Evolutionary conservation across 768 basidiomycete species (phyloP).

Genomic region (Pilatotrama ljubarskyi): DNA sequence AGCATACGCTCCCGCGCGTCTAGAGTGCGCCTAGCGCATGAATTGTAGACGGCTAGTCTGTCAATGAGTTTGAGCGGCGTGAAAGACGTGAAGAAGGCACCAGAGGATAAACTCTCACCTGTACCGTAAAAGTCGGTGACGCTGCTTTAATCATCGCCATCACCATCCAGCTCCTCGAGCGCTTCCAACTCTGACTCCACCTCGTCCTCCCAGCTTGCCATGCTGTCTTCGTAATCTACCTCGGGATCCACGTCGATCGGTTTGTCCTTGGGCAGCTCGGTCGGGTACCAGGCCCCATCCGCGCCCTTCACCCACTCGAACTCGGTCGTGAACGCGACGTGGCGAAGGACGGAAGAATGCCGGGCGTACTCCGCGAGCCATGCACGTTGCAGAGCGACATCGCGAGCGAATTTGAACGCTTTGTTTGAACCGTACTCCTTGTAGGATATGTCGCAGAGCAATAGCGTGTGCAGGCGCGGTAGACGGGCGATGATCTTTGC

Average conservation of each 20-base stretch:
- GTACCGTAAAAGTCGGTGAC: not conserved
- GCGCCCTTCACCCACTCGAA: constrained; percentile 10
- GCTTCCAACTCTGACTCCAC: too few relatives aligned
- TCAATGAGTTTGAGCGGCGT: too few relatives aligned
- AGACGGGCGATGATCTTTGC: not conserved
- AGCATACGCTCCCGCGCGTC: too few relatives aligned
- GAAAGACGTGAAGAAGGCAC: too few relatives aligned
- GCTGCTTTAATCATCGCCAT: not conserved
- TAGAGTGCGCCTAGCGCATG: too few relatives aligned
- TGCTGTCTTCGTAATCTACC: too few relatives aligned
- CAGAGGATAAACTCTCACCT: not conserved
- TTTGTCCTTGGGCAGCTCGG: not conserved
- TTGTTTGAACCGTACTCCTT: not conserved
- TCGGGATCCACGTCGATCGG: not conserved
- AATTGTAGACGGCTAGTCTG: too few relatives aligned
- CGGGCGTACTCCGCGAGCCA: not conserved
- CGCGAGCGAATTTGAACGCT: not conserved
- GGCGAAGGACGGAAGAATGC: not conserved
- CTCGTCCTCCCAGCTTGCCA: too few relatives aligned
- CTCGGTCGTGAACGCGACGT: constrained; percentile 7
- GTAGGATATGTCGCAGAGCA: not conserved
- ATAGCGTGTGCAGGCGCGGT: not conserved
- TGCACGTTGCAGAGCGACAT: not conserved
- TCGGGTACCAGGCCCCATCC: not conserved
- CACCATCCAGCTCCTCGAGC: not conserved